These are phyloP conservation scores for Yamadazyma olivae DNA, from an alignment of 805 yeast genomes.

Conservation along the genomic window DNA sequence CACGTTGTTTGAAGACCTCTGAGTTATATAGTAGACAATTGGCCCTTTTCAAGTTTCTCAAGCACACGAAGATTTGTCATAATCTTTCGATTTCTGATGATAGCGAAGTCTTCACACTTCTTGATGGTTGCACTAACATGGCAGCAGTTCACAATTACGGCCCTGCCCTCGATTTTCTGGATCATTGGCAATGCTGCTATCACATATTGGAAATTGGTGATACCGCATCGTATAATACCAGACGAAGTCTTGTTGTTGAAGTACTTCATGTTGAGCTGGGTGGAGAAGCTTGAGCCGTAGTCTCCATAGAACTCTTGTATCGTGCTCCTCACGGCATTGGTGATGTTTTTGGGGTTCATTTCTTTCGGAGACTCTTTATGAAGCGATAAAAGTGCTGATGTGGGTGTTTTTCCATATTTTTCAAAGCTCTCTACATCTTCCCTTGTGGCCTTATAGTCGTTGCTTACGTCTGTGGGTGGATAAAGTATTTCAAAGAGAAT, in stretches of 20 bases:
- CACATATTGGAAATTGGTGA: conserved; percentile 60
- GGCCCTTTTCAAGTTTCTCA: background rate
- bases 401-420: conserved; percentile 23
- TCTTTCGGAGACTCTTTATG: conserved; percentile 51
- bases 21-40: no score
- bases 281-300: conserved; percentile 64
- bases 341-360: conserved; percentile 48
- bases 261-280: conserved; percentile 66
- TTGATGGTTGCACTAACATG: conserved; percentile 86
- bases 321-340: conserved; percentile 51
- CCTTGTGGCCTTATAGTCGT: conserved; percentile 3
- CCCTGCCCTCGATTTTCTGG: conserved; percentile 44
- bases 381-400: conserved; percentile 40
- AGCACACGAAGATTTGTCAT: conserved; percentile 15
- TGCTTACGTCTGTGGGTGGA: conserved; percentile 56
- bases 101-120: conserved; percentile 72
- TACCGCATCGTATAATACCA: conserved; percentile 76
- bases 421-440: background rate
- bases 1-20: no score
- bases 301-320: conserved; percentile 75
- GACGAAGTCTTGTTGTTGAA: conserved; percentile 78
- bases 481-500: conserved; percentile 74
- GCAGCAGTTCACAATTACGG: conserved; percentile 55
- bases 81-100: conserved; percentile 41
- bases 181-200: conserved; percentile 66